phyloP scores from a whole-genome alignment of 2,329 filamentous ascomycete species.

The Pleomassaria siparia region DNA sequence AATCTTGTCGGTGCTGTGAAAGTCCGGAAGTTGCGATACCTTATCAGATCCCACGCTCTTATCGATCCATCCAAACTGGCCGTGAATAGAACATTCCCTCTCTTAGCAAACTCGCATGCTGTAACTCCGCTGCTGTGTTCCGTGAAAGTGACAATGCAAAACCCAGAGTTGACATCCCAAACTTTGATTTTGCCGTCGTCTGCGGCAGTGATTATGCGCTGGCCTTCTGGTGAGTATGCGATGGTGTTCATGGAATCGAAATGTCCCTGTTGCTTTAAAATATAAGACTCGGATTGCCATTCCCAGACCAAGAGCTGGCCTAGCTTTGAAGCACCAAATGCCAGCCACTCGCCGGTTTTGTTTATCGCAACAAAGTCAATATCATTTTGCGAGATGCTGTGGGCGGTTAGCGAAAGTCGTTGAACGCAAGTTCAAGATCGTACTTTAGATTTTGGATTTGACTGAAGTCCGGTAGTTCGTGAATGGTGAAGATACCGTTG shows the following conservation, averaged over 20 bases:
- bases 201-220: conserved; percentile 87
- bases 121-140: conserved; percentile 95
- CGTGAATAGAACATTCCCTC: conserved; percentile 94
- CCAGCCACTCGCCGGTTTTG: conserved; percentile 92
- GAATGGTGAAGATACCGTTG: conserved; percentile 88
- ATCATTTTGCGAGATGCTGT: conserved; percentile 92
- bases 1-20: conserved; percentile 91
- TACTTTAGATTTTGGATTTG: conserved; percentile 79
- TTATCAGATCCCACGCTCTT: conserved; percentile 91
- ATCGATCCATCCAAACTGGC: conserved; percentile 92
- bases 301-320: conserved; percentile 99
- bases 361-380: conserved; percentile 96
- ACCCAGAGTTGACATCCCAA: conserved; percentile 95
- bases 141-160: conserved; percentile 97
- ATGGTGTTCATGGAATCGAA: conserved; percentile 94
- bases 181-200: conserved; percentile 99
- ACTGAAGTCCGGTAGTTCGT: conserved; percentile 95
- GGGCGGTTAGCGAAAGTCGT: conserved; percentile 18
- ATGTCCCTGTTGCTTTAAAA: conserved; percentile 96
- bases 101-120: conserved; percentile 90
- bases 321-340: conserved; percentile 91
- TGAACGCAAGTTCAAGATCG: background rate
- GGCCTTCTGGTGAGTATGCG: conserved; percentile 90
- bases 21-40: conserved; percentile 95
- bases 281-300: conserved; percentile 99